Percentiles rank a stretch among this genome's conserved stretches.
phyloP scores from a whole-genome alignment of 108 stramenopile genomes.

The Skeletonema costatum region DNA sequence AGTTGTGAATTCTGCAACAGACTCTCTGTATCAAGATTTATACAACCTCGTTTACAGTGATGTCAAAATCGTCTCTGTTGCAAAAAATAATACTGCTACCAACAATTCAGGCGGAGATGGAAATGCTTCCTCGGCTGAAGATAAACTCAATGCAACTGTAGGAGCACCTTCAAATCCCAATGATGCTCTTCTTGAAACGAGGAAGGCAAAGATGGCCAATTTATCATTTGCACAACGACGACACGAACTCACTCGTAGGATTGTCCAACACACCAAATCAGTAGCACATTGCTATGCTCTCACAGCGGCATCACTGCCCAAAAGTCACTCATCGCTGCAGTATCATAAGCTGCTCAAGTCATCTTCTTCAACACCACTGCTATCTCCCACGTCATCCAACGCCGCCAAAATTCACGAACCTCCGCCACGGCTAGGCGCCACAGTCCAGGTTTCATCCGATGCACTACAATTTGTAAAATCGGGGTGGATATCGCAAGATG shows the following conservation, averaged over 20 bases:
- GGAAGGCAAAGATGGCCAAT: slow-evolving; percentile 73
- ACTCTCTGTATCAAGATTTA: slow-evolving; percentile 78
- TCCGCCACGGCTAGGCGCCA: slow-evolving; percentile 17
- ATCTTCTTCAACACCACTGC: not conserved
- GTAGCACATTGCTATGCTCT: slow-evolving; percentile 74
- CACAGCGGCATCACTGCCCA: slow-evolving; percentile 54
- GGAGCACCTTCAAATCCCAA: slow-evolving; percentile 7
- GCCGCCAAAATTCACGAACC: slow-evolving; percentile 28
- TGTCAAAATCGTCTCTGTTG: slow-evolving; percentile 57
- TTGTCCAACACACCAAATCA: slow-evolving; percentile 65
- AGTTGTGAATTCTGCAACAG: slow-evolving; percentile 75
- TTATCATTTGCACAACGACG: slow-evolving; percentile 85
- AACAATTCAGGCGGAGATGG: slow-evolving; percentile 22
- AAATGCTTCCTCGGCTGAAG: slow-evolving; percentile 11
- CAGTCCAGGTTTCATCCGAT: slow-evolving; percentile 54
- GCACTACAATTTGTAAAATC: slow-evolving; percentile 70
- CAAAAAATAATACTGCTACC: slow-evolving; percentile 13
- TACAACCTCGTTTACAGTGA: slow-evolving; percentile 80
- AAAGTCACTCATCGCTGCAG: slow-evolving; percentile 5
- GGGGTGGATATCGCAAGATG: slow-evolving; percentile 76
- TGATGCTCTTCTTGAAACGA: slow-evolving; percentile 24
- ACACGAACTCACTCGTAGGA: slow-evolving; percentile 76
- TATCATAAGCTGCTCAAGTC: slow-evolving; percentile 1
- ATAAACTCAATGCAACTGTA: not conserved
- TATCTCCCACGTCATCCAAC: not conserved